A percentile compares a stretch with the other conserved stretches of the same genome.
Conservation (phyloP, 2,329 filamentous ascomycete species). For the Trichocomaceae sp. region DNA sequence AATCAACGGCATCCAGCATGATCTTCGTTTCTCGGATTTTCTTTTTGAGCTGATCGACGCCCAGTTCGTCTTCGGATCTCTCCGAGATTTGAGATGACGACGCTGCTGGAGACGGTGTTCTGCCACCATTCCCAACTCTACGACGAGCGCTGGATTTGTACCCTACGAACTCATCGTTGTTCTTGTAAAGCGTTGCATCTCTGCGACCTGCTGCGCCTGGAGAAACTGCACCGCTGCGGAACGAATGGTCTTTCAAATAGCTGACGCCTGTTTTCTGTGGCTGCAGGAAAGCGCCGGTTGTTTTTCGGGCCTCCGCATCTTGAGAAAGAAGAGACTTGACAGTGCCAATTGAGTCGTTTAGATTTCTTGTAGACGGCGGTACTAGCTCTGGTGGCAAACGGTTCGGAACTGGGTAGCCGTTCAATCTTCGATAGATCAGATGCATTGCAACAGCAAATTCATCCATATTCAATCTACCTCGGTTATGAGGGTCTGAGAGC, state of each 20-base stretch:
- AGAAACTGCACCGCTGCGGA: constrained; percentile 59
- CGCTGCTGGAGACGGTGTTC: constrained; percentile 73
- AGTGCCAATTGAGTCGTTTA: constrained; percentile 86
- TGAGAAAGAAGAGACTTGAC: constrained; percentile 84
- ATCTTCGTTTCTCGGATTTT: constrained; percentile 92
- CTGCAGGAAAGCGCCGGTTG: constrained; percentile 79
- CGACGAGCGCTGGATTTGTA: constrained; percentile 92
- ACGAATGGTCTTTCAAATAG: constrained; percentile 93
- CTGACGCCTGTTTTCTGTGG: constrained; percentile 97
- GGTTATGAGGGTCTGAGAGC: constrained; percentile 85
- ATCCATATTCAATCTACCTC: constrained; percentile 87
- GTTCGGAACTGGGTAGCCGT: constrained; percentile 86
- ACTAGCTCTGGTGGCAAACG: constrained; percentile 85
- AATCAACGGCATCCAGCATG: constrained; percentile 90
- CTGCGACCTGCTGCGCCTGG: constrained; percentile 61
- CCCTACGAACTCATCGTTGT: constrained; percentile 86
- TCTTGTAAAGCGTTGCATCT: constrained; percentile 93
- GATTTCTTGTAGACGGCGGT: constrained; percentile 86
- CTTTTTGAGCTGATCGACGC: constrained; percentile 82
- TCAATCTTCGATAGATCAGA: constrained; percentile 93
- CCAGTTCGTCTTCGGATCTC: constrained; percentile 69
- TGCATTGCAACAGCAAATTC: constrained; percentile 99
- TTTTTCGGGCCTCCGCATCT: constrained; percentile 84
- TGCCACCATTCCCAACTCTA: constrained; percentile 61
- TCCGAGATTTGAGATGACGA: constrained; percentile 61